phyloP scores from a whole-genome alignment of 1,284 basidiomycete genomes.

The Omphalotus olearius region DNA sequence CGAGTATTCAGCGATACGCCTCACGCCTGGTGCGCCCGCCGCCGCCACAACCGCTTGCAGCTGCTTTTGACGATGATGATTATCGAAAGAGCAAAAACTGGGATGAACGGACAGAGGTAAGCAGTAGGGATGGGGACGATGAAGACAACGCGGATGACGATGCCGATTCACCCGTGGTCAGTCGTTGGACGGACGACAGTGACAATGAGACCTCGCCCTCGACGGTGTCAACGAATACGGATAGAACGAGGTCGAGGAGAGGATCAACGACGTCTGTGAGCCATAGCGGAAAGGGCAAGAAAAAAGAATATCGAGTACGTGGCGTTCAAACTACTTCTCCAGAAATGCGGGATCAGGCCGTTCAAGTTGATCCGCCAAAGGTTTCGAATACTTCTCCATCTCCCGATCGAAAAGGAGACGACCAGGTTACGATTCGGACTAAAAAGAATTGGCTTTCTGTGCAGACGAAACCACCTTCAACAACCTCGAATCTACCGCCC shows the following conservation, averaged over 20 bases:
- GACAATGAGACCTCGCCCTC: conserved; percentile 27
- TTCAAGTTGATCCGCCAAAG: conserved; percentile 43
- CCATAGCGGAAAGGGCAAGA: conserved; percentile 30
- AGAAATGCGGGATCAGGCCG: conserved; percentile 44
- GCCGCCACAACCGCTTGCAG: conserved; percentile 34
- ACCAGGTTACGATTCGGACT: neutral
- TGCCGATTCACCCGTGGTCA: conserved; percentile 29
- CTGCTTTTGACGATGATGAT: conserved; percentile 42
- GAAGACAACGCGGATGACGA: conserved; percentile 75
- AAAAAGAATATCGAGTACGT: conserved; percentile 51
- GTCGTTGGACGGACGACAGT: conserved; percentile 31
- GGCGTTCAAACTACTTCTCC: conserved; percentile 58
- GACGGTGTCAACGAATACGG: conserved; percentile 22
- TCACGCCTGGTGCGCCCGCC: conserved; percentile 55
- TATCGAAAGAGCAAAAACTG: conserved; percentile 37
- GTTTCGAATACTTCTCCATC: conserved; percentile 17
- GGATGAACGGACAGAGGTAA: conserved; percentile 56
- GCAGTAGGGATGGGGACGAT: conserved; percentile 77
- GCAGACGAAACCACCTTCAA: conserved; percentile 26
- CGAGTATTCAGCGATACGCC: conserved; percentile 76
- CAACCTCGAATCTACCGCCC: conserved; percentile 22
- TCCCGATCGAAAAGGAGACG: conserved; percentile 3
- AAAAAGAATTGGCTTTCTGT: conserved; percentile 8
- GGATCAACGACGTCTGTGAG: conserved; percentile 33
- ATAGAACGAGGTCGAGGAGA: conserved; percentile 29